Evolutionary conservation across 2,329 filamentous ascomycete genomes (phyloP).

Genomic region (Xylaria arbuscula): DNA sequence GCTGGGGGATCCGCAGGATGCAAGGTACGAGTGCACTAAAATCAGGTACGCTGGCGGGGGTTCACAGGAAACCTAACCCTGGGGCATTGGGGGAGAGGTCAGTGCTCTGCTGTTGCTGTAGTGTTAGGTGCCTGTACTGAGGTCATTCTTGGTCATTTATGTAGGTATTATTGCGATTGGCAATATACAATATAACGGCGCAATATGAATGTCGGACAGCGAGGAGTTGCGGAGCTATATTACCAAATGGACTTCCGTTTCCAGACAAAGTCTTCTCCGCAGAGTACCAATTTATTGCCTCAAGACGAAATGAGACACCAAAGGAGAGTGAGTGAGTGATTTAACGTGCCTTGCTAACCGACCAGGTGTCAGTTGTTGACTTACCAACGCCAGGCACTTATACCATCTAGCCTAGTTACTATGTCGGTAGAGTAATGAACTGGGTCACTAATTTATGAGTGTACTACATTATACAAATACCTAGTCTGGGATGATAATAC

Average conservation of each 20-base stretch:
- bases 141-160: not conserved
- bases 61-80: constrained; percentile 21
- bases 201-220: constrained; percentile 14
- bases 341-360: constrained; percentile 4
- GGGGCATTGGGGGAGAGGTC: not conserved
- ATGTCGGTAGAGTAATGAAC: not conserved
- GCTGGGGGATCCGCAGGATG: constrained; percentile 9
- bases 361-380: not conserved
- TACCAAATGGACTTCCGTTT: constrained; percentile 23
- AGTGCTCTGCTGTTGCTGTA: not conserved
- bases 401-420: not conserved
- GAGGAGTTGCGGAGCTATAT: constrained; percentile 20
- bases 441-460: constrained; percentile 10
- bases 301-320: constrained; percentile 14
- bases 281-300: constrained; percentile 13
- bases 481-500: constrained; percentile 31
- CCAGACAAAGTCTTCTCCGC: constrained; percentile 24
- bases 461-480: constrained; percentile 10
- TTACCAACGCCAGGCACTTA: not conserved
- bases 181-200: not conserved
- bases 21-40: constrained; percentile 2
- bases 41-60: not conserved
- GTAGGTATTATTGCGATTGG: constrained; percentile 15
- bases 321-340: not conserved
- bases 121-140: not conserved